A percentile compares a stretch with the other conserved stretches of the same genome.
Conservation (phyloP, 371 early-diverging fungal genomes). For the Ordospora pajunii region DNA sequence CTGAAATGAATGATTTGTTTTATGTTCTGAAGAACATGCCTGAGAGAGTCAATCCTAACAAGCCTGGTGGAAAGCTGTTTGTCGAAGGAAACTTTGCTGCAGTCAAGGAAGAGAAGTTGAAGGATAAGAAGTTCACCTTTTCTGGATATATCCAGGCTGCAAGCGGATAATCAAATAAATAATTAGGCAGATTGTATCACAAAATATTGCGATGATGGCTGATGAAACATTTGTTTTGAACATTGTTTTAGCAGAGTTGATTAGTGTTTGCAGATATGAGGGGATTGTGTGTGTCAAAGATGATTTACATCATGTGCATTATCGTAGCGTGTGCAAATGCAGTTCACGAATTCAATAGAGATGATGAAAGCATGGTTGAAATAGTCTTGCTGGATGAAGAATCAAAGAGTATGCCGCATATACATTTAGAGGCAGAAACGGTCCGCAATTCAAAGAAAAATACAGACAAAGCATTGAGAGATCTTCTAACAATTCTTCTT, state of each 20-base stretch:
- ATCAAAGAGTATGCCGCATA: neutral
- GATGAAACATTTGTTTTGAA: too few relatives aligned
- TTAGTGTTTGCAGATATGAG: too few relatives aligned
- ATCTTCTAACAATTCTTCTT: neutral
- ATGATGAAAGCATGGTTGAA: slow-evolving; percentile 9
- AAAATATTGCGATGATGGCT: too few relatives aligned
- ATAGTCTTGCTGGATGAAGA: neutral
- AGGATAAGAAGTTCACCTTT: slow-evolving; percentile 25
- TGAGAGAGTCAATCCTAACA: neutral
- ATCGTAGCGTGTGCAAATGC: too few relatives aligned
- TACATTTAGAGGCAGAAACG: too few relatives aligned
- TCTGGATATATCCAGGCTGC: slow-evolving; percentile 28
- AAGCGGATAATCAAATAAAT: neutral
- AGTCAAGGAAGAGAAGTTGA: slow-evolving; percentile 28
- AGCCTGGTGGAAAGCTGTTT: slow-evolving; percentile 17
- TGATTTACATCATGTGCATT: too few relatives aligned
- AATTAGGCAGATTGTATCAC: neutral
- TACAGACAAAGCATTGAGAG: neutral
- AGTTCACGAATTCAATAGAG: neutral
- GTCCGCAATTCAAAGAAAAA: neutral
- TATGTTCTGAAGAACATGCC: slow-evolving; percentile 50
- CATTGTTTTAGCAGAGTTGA: too few relatives aligned
- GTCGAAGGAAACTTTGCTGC: slow-evolving; percentile 37
- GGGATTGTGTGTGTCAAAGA: too few relatives aligned
- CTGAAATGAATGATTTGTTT: slow-evolving; percentile 34